Percentiles rank a stretch among this genome's conserved stretches.
Evolutionary conservation across 2,329 filamentous ascomycete species (phyloP).

Genomic region (Pseudogymnoascus sp.): DNA sequence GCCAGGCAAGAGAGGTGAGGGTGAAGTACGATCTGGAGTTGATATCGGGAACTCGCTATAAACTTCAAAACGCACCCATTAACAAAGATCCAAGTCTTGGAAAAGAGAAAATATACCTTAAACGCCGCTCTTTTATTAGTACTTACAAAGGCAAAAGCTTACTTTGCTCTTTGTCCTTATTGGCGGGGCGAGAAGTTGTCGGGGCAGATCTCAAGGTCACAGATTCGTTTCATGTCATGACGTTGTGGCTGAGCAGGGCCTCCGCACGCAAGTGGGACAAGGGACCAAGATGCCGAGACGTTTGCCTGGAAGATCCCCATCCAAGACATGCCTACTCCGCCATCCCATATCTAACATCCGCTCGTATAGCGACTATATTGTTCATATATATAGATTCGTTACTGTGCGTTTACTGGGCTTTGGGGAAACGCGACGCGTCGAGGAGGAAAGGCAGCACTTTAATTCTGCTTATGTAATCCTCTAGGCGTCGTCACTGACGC

Average conservation of each 20-base stretch:
- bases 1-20: not conserved
- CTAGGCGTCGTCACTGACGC: not conserved
- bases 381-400: not conserved
- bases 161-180: conserved; percentile 3
- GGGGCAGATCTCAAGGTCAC: conserved; percentile 4
- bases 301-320: not conserved
- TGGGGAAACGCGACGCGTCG: not conserved
- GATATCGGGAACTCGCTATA: not conserved
- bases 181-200: not conserved
- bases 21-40: not conserved
- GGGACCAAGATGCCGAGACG: not conserved
- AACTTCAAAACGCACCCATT: not conserved
- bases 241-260: conserved; percentile 3
- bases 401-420: not conserved
- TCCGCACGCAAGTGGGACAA: not conserved
- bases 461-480: not conserved
- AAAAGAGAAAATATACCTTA: not conserved
- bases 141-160: not conserved
- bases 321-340: not conserved
- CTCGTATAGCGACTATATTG: not conserved
- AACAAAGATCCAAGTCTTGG: not conserved
- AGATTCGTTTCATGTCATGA: conserved; percentile 7
- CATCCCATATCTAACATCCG: not conserved
- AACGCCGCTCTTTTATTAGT: not conserved
- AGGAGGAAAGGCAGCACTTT: not conserved